Conservation (phyloP, 2,329 filamentous ascomycete species). For the Fusarium falciforme region DNA sequence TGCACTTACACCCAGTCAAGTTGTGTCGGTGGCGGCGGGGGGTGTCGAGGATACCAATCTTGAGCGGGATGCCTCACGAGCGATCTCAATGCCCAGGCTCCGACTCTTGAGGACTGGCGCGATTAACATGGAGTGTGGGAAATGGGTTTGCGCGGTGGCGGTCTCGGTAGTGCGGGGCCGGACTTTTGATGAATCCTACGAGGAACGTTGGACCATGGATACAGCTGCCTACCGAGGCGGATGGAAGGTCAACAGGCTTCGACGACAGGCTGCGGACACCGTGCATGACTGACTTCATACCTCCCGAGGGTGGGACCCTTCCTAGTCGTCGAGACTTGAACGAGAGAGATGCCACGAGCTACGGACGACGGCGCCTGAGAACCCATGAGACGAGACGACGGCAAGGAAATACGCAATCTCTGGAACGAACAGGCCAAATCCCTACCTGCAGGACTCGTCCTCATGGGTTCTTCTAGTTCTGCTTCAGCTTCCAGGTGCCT, state of each 20-base stretch:
- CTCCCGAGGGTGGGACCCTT: not conserved
- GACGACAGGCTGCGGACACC: not conserved
- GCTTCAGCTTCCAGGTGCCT: slow-evolving; percentile 23
- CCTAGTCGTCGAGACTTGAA: not conserved
- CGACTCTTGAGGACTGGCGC: slow-evolving; percentile 8
- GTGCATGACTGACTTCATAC: not conserved
- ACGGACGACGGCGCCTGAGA: slow-evolving; percentile 1
- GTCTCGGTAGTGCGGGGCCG: slow-evolving; percentile 29
- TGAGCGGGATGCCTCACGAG: slow-evolving; percentile 17
- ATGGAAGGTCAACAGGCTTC: not conserved
- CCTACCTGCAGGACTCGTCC: slow-evolving; percentile 26
- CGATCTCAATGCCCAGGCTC: slow-evolving; percentile 13
- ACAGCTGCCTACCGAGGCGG: not conserved
- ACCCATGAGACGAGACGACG: slow-evolving; percentile 32
- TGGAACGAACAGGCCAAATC: slow-evolving; percentile 30
- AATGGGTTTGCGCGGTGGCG: slow-evolving; percentile 14
- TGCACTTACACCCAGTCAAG: not conserved
- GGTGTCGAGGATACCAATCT: slow-evolving; percentile 20
- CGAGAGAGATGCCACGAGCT: not conserved
- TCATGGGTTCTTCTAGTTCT: slow-evolving; percentile 21
- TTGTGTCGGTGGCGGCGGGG: slow-evolving; percentile 15
- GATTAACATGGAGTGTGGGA: slow-evolving; percentile 3
- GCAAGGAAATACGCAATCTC: slow-evolving; percentile 36
- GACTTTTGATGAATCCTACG: slow-evolving; percentile 12
- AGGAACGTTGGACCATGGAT: slow-evolving; percentile 2